These are phyloP conservation scores for Aphanomyces invadans DNA, from an alignment of 352 stramenopile species.

Conservation along the genomic window DNA sequence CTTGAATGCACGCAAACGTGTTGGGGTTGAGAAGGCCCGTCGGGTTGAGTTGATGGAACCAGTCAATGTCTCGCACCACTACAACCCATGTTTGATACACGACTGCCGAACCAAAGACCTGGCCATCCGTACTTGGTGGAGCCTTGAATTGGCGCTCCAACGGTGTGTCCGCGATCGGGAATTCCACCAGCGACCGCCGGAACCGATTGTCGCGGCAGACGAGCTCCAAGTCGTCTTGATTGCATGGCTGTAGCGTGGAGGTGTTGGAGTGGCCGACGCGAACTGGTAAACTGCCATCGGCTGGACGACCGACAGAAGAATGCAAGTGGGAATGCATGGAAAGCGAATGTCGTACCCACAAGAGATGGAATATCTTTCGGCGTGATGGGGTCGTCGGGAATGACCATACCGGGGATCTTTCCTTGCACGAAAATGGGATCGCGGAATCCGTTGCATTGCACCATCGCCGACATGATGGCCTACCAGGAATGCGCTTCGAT, in stretches of 20 bases:
- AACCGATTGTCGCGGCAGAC: not conserved
- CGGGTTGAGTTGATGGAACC: constrained; percentile 25
- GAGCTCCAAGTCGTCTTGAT: not conserved
- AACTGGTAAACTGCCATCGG: not conserved
- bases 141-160: constrained; percentile 9
- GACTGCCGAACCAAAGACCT: too few relatives aligned
- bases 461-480: not conserved
- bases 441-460: constrained; percentile 17
- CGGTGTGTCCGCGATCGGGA: constrained; percentile 16
- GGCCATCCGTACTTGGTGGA: constrained; percentile 16
- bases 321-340: not conserved
- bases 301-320: not conserved
- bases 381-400: not conserved
- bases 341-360: not conserved
- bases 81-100: not conserved
- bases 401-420: not conserved
- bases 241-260: not conserved
- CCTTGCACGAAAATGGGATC: constrained; percentile 16
- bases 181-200: constrained; percentile 12
- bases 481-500: not conserved
- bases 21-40: constrained; percentile 33
- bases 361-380: constrained; percentile 10
- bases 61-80: constrained; percentile 23
- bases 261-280: not conserved
- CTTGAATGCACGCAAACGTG: constrained; percentile 48